Percentiles rank a stretch among this genome's conserved stretches.
These are phyloP conservation scores for Casuarina glauca DNA, from an alignment of 306 rosid genomes.

Conservation along the genomic window DNA sequence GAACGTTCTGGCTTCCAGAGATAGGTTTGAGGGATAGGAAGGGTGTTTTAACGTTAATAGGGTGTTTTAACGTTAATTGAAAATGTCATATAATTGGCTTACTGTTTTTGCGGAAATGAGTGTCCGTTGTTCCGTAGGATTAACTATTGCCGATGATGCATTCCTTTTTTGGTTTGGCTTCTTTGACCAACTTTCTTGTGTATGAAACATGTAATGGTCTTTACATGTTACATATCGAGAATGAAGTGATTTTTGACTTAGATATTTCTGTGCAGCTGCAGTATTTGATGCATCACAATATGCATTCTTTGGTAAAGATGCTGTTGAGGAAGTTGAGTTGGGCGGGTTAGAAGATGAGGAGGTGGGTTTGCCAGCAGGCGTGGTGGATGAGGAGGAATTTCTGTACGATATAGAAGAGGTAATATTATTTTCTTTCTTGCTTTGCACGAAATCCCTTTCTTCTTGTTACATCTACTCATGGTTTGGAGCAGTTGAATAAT, in stretches of 20 bases:
- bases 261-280: conserved; percentile 27
- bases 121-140: not conserved
- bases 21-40: not conserved
- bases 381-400: conserved; percentile 83
- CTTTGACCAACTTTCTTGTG: conserved; percentile 5
- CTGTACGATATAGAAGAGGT: conserved; percentile 67
- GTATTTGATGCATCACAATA: conserved; percentile 89
- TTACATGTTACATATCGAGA: conserved; percentile 1
- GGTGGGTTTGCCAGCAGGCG: conserved; percentile 41
- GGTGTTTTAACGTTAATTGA: not conserved
- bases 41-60: too few species aligned
- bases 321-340: conserved; percentile 71
- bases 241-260: conserved; percentile 8
- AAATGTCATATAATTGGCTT: not conserved
- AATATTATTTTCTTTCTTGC: not conserved
- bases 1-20: not conserved
- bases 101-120: not conserved
- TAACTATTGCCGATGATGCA: not conserved
- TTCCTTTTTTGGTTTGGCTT: not conserved
- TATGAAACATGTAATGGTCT: not conserved
- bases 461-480: not conserved
- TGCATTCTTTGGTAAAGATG: conserved; percentile 82
- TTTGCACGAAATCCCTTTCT: not conserved
- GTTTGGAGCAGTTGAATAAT: not conserved
- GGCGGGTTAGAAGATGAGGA: conserved; percentile 80